A percentile compares a stretch with the other conserved stretches of the same genome.
These are phyloP conservation scores for Phytophthora sp. DNA, from an alignment of 352 stramenopile genomes.

Conservation along the genomic window DNA sequence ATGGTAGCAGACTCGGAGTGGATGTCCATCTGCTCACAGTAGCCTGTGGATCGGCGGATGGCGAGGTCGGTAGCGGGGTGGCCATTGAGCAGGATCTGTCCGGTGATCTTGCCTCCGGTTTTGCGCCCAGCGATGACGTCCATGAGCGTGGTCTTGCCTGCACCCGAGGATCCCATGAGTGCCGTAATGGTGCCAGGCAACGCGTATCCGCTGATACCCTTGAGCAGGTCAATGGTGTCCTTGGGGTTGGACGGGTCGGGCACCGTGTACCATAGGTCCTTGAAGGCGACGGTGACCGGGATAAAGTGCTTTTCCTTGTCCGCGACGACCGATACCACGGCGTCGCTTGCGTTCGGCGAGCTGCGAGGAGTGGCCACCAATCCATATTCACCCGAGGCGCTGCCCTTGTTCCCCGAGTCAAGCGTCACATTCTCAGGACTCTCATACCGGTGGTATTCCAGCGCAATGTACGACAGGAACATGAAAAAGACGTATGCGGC, in stretches of 20 bases:
- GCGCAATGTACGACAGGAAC: constrained; percentile 23
- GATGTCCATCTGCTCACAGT: constrained; percentile 85
- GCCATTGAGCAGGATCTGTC: constrained; percentile 4
- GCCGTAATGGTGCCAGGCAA: not conserved
- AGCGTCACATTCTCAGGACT: constrained; percentile 22
- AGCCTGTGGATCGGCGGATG: constrained; percentile 40
- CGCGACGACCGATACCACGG: not conserved
- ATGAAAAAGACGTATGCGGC: constrained; percentile 24
- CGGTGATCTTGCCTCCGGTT: not conserved
- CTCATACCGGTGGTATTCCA: constrained; percentile 21
- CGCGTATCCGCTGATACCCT: not conserved
- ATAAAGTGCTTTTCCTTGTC: not conserved
- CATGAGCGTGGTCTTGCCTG: constrained; percentile 3
- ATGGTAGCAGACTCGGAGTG: constrained; percentile 87
- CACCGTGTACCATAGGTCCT: not conserved
- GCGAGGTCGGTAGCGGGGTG: constrained; percentile 20
- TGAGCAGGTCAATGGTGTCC: not conserved
- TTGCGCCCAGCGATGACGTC: constrained; percentile 1
- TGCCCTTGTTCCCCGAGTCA: not conserved
- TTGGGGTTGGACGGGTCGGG: not conserved
- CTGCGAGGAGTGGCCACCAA: constrained; percentile 6
- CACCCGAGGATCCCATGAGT: not conserved
- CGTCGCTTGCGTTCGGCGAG: not conserved
- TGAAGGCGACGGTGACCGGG: not conserved
- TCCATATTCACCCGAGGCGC: not conserved